Evolutionary conservation across 805 yeast genomes (phyloP).

Genomic region (Lipomyces oligophaga): DNA sequence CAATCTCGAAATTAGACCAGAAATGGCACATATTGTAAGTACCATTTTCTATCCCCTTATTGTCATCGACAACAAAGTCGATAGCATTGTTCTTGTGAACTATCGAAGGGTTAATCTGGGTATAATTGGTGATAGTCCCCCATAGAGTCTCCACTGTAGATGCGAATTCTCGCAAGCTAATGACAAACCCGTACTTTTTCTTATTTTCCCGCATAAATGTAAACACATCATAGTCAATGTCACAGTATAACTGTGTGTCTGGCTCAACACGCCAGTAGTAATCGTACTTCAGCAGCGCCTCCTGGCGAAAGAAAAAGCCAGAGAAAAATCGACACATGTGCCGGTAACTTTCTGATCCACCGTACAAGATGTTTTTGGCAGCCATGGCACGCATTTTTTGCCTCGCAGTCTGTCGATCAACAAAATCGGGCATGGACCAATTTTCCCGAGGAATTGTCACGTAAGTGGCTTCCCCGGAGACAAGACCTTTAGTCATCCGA

Average conservation of each 20-base stretch:
- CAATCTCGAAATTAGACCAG: slow-evolving; percentile 75
- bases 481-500: slow-evolving; percentile 44
- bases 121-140: slow-evolving; percentile 50
- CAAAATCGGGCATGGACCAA: slow-evolving; percentile 55
- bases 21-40: slow-evolving; percentile 72
- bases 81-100: slow-evolving; percentile 61
- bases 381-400: slow-evolving; percentile 46
- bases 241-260: slow-evolving; percentile 67
- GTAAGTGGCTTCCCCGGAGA: slow-evolving; percentile 61
- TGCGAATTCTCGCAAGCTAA: slow-evolving; percentile 54
- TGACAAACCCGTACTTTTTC: slow-evolving; percentile 63
- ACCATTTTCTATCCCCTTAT: slow-evolving; percentile 46
- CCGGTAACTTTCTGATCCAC: slow-evolving; percentile 57
- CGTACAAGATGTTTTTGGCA: slow-evolving; percentile 50
- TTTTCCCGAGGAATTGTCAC: slow-evolving; percentile 58
- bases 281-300: slow-evolving; percentile 53
- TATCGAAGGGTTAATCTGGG: slow-evolving; percentile 46
- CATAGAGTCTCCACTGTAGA: slow-evolving; percentile 61
- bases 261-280: slow-evolving; percentile 89
- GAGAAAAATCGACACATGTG: slow-evolving; percentile 80
- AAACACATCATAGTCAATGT: slow-evolving; percentile 58
- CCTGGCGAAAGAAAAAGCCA: slow-evolving; percentile 67
- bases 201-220: slow-evolving; percentile 51
- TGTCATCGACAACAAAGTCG: slow-evolving; percentile 52
- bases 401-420: slow-evolving; percentile 52